Base-by-base conservation (phyloP, 208 protist genomes). In the Wallacemonas collosoma region DNA sequence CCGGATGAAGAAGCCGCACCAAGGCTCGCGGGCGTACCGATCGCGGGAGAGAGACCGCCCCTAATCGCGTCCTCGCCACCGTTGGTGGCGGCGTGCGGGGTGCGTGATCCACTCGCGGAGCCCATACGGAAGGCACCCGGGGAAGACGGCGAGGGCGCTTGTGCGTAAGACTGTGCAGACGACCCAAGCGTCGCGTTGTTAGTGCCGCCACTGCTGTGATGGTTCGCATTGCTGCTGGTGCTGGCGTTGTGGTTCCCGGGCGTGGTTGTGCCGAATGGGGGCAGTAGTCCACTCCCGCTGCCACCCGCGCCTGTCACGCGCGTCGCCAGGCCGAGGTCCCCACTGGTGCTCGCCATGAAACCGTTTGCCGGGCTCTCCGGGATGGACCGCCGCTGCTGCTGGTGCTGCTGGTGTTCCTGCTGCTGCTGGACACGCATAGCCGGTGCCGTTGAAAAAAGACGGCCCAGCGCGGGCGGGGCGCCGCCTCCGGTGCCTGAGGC, bases 181-280 rank as follows among this genome's bases (percentile, higher is more conserved):
- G 26, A 26, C 26, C 26, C 26, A 26, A 40, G 43, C 53, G 3
- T 67, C 53, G 45, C 66, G 44, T 38, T 38, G 11, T 44, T 53
- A 65, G 69, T 45, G 44, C 4, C 40, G 58, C 38, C 36, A 62
- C 74, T 50, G 74, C 38, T 60, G 61, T 14, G 26, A 0, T 26
- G 26, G 26, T 26, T 26, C 26, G 26, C 26, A 26, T 26, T 36
- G 43, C n/a, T 47, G 62, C 51, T 39, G n/a, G 45, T 38, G 41
- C 54, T 38, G 47, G 53, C 56, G 66, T 54, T 62, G 58, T 48
- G n/a, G 58, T 62, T 45, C 44, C 43, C 44, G 60, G 76, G 26
- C 66, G 58, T 58, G 62, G 51, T 68, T 17, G 62, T 67, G 65
- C 76, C 58, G 58, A 72, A 62, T 35, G 74, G 60, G 39, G 36